These are phyloP conservation scores for Papilionanthe hybrid DNA, from an alignment of 116 monocot species.

Conservation along the genomic window DNA sequence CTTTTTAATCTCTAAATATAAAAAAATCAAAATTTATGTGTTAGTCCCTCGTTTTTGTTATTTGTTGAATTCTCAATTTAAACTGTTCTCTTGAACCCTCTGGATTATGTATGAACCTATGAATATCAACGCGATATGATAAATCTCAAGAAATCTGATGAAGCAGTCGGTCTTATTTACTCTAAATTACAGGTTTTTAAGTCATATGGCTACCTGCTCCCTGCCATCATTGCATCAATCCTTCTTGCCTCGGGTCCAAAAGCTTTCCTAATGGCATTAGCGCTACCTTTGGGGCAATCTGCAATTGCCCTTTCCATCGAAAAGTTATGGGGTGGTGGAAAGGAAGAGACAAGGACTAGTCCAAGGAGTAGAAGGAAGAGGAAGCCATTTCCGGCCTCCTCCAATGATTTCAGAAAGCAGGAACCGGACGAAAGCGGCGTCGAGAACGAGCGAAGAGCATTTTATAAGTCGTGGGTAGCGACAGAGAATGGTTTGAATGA, in stretches of 20 bases:
- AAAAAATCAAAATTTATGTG: too few relatives aligned
- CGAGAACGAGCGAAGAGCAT: not conserved
- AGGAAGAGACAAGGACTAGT: slow-evolving; percentile 19
- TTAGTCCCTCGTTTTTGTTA: too few relatives aligned
- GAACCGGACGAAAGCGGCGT: slow-evolving; percentile 19
- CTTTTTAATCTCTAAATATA: too few relatives aligned
- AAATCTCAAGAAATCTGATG: too few relatives aligned
- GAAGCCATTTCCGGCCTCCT: slow-evolving; percentile 24
- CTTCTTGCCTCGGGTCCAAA: slow-evolving; percentile 79
- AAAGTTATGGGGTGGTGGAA: slow-evolving; percentile 42
- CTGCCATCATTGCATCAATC: slow-evolving; percentile 75
- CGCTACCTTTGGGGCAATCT: slow-evolving; percentile 81
- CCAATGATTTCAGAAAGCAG: slow-evolving; percentile 17
- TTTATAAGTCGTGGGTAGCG: slow-evolving; percentile 44
- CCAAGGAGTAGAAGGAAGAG: slow-evolving; percentile 27
- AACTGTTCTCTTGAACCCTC: too few relatives aligned
- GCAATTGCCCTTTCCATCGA: slow-evolving; percentile 56
- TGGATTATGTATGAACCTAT: too few relatives aligned
- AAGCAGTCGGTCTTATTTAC: too few relatives aligned
- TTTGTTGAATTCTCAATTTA: too few relatives aligned
- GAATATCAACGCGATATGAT: too few relatives aligned
- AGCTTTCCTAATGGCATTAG: slow-evolving; percentile 85
- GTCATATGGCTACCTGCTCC: slow-evolving; percentile 71
- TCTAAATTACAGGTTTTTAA: slow-evolving; percentile 59
- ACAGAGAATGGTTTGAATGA: slow-evolving; percentile 1